phyloP scores from a whole-genome alignment of 75 land plant genomes.

The Isoetes taiwanensis region DNA sequence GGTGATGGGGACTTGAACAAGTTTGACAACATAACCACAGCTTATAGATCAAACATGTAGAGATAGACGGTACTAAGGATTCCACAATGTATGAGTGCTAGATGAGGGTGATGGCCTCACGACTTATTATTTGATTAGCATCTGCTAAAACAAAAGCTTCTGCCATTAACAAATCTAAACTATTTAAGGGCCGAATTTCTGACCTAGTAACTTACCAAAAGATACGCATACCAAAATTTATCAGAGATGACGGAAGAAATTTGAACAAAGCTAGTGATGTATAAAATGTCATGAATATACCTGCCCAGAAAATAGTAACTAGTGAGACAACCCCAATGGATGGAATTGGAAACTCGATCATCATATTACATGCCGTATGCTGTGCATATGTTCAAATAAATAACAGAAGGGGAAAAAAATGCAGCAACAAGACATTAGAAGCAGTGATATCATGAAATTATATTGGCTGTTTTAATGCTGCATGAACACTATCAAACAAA shows the following conservation, averaged over 20 bases:
- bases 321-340: not conserved
- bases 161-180: too few species aligned
- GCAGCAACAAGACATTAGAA: not conserved
- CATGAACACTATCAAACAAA: not conserved
- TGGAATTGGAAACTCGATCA: not conserved
- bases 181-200: too few species aligned
- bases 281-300: constrained; percentile 86
- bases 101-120: too few species aligned
- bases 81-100: too few species aligned
- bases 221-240: constrained; percentile 78
- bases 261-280: constrained; percentile 94
- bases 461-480: not conserved
- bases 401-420: not conserved
- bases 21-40: too few species aligned
- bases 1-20: too few species aligned
- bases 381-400: not conserved
- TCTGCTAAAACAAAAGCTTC: too few species aligned
- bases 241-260: constrained; percentile 62
- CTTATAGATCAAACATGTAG: too few species aligned
- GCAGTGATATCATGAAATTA: not conserved
- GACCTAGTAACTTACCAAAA: constrained; percentile 86
- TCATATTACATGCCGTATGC: not conserved
- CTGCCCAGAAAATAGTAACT: constrained; percentile 22
- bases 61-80: too few species aligned
- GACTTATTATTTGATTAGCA: too few species aligned